Percentiles rank a stretch among this genome's conserved stretches.
Conservation (phyloP, 768 basidiomycete genomes). For the Clathrus columnatus region DNA sequence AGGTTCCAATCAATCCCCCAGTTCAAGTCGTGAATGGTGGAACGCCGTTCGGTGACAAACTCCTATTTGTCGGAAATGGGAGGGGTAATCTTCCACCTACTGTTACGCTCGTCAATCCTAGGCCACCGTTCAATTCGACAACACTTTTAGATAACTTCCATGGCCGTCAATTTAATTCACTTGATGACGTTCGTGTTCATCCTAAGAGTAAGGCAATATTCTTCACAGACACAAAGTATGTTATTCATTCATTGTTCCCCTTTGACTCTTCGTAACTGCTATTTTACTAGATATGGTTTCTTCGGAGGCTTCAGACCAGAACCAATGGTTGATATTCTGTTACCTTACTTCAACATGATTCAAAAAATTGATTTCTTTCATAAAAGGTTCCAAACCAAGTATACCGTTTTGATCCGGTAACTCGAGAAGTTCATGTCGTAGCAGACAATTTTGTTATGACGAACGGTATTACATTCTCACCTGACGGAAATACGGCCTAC, state of each 20-base stretch:
- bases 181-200: conserved; percentile 72
- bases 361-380: too few species aligned
- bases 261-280: background rate
- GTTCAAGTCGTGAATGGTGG: conserved; percentile 68
- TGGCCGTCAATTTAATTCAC: conserved; percentile 73
- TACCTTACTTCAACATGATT: too few species aligned
- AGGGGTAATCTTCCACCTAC: conserved; percentile 54
- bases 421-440: conserved; percentile 57
- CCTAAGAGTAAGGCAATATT: conserved; percentile 57
- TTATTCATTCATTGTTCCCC: conserved; percentile 27
- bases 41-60: conserved; percentile 47
- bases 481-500: conserved; percentile 56
- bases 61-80: conserved; percentile 58
- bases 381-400: conserved; percentile 69
- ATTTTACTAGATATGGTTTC: conserved; percentile 46
- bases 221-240: conserved; percentile 68
- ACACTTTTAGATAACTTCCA: conserved; percentile 71
- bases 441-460: conserved; percentile 67
- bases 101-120: conserved; percentile 56
- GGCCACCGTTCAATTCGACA: conserved; percentile 54
- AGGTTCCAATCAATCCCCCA: conserved; percentile 50
- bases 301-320: conserved; percentile 55
- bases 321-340: conserved; percentile 26
- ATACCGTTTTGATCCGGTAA: conserved; percentile 64
- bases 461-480: conserved; percentile 70